Evolutionary conservation across 1,284 basidiomycete genomes (phyloP), one percentile per base, ranked within the genome.

Genomic region (Ustilago sp.): DNA sequence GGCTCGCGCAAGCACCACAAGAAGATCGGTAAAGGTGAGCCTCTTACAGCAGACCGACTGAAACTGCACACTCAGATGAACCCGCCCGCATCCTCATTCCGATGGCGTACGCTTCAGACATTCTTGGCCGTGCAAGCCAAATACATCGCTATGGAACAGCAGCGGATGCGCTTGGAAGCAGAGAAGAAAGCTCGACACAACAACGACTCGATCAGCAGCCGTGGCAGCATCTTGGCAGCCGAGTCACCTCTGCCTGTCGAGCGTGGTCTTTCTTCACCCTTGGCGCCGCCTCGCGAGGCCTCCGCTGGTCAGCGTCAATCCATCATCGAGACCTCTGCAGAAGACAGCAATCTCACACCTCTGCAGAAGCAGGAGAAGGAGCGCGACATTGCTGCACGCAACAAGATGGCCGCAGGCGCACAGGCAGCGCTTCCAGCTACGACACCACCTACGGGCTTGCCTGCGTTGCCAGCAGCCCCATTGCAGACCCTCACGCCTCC

Each of bases 51-150:
- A 1, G 80, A 83, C n/a, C 82, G 83, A 83, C 87, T 99, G 80
- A 94, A 92, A 87, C 86, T 94, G 35, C 95, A 95, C 92, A 89
- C 93, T 60, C 92, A 90, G 64, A 91, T 96, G 88, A 89, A 88
- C 76, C 87, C 87, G 4, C 88, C 88, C 3, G 88, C 89, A 0
- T 88, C 89, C 4, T 87, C 87, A 2, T 88, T 88, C 75, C 87
- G 89, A 12, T 89, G 87, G 85, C 86, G 87, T 39, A 88, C 87
- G 15, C 83, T 89, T 15, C 88, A 89, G 74, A 84, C 77, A 4
- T 90, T 88, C 80, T 86, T 90, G 36, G 85, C 86, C 1, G 87
- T 88, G 19, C 89, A 89, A 77, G 87, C 87, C 45, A 86, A 87
- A 43, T 86, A 88, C 39, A 82, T 87, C 50, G 86, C 86, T 55